Conservation (phyloP, 495 filamentous ascomycete genomes). For the Parathielavia hyrcaniae region DNA sequence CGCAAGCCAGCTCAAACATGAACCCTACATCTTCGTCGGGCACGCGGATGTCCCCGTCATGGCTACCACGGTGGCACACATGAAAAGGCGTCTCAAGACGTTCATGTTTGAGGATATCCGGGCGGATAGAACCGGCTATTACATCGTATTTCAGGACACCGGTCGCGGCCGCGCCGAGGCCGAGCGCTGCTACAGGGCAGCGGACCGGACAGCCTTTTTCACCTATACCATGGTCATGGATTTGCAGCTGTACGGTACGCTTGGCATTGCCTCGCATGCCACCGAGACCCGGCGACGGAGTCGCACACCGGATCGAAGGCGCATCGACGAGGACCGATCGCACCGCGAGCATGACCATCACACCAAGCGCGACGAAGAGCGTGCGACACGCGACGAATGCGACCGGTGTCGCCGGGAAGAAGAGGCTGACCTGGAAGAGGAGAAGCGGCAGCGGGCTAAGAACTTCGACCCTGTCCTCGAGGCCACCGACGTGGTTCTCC, state of each 20-base stretch:
- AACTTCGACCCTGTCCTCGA: constrained; percentile 82
- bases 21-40: constrained; percentile 90
- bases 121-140: constrained; percentile 81
- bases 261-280: constrained; percentile 53
- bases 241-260: constrained; percentile 61
- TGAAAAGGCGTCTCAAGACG: constrained; percentile 76
- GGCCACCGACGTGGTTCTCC: constrained; percentile 66
- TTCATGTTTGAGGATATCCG: constrained; percentile 72
- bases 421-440: constrained; percentile 72
- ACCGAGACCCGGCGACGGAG: constrained; percentile 28
- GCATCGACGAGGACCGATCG: constrained; percentile 44
- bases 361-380: constrained; percentile 54
- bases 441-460: constrained; percentile 73
- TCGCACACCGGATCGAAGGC: constrained; percentile 32
- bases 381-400: constrained; percentile 39
- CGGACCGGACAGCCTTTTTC: constrained; percentile 73
- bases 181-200: constrained; percentile 63
- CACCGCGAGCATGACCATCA: constrained; percentile 39
- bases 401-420: constrained; percentile 50
- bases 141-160: constrained; percentile 76
- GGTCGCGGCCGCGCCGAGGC: constrained; percentile 70
- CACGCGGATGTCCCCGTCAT: constrained; percentile 84
- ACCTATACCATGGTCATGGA: constrained; percentile 93
- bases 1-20: constrained; percentile 59
- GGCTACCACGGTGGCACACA: constrained; percentile 70